Base-by-base conservation (phyloP, 176 grass and related monocot species). In the Coix lacrymajobi region DNA sequence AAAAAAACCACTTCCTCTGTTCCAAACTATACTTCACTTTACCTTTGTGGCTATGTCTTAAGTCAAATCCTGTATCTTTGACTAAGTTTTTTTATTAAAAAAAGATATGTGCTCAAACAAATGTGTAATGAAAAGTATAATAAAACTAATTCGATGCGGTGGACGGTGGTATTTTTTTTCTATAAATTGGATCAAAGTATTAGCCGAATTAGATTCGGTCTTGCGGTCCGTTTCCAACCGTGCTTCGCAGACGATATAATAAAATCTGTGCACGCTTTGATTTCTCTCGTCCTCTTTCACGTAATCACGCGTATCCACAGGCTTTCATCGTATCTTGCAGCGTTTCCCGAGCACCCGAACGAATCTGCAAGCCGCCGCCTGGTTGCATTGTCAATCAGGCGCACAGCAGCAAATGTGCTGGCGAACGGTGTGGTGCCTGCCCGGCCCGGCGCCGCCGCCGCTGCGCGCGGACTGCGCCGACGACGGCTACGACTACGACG, bases 391-490 rank as follows among this genome's bases (percentile, higher is more conserved):
- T 11, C 6, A 61, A 6, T 52, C 51, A 22, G 76, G 28, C 16
- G 58, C 2, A 6, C 15, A 31, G 28, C 37, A 19, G n/a, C n/a
- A n/a, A n/a, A 40, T n/a, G 60, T 79, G 77, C 6, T 34, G 11
- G 77, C 19, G 1, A 20, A 66, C 12, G 41, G 0, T 7, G 41
- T 66, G 19, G 40, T 6, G 61, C 28, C 28, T 20, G 40, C 8
- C 41, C 61, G 6, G 11, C 39, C 9, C 25, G 40, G 20, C 33
- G n/a, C 7, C 52, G 74, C 11, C 62, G 20, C 77, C 77, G 62
- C 40, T 79, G 77, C 77, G 61, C 61, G 41, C 61, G 8, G 75
- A 78, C 75, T 62, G 75, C 75, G 37, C 20, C 16, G 71, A 19
- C 75, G 45, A 22, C 11, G 68, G 3, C 71, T 25, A 24, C 73